Conservation (phyloP, 257 asterid species). For the Penstemon newberryi region DNA sequence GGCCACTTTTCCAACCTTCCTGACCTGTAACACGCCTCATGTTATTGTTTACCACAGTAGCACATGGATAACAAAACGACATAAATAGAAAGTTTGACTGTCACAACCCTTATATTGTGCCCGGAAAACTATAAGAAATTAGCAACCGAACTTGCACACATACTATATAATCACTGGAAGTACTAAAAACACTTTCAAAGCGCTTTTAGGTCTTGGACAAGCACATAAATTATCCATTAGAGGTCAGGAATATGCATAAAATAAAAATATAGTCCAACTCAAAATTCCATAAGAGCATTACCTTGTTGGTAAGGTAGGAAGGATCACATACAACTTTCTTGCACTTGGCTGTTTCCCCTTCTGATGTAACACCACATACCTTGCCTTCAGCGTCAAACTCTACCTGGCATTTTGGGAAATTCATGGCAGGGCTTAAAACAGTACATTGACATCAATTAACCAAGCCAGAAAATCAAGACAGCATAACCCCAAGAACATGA, state of each 20-base stretch:
- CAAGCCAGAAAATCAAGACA: slow-evolving; percentile 19
- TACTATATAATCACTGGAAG: not conserved
- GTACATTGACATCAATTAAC: not conserved
- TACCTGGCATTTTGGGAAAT: slow-evolving; percentile 50
- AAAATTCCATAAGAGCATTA: slow-evolving; percentile 28
- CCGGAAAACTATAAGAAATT: slow-evolving; percentile 4
- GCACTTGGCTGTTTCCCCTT: slow-evolving; percentile 96
- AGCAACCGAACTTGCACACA: slow-evolving; percentile 15
- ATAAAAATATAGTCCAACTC: not conserved
- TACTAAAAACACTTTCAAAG: slow-evolving; percentile 12
- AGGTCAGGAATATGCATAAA: not conserved
- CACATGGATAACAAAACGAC: slow-evolving; percentile 18
- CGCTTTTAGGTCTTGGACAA: not conserved
- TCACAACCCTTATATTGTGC: slow-evolving; percentile 12
- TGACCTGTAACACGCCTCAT: slow-evolving; percentile 44
- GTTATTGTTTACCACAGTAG: slow-evolving; percentile 13
- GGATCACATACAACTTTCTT: slow-evolving; percentile 96
- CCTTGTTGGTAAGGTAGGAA: slow-evolving; percentile 87
- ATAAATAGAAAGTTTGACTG: slow-evolving; percentile 8
- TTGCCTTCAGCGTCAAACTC: slow-evolving; percentile 89
- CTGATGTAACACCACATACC: slow-evolving; percentile 89
- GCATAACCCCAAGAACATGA: not conserved
- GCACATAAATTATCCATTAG: not conserved
- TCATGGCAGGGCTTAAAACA: slow-evolving; percentile 23
- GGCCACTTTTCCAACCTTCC: slow-evolving; percentile 87